phyloP scores from a whole-genome alignment of 2,329 filamentous ascomycete species.

The Sclerotinia borealis region DNA sequence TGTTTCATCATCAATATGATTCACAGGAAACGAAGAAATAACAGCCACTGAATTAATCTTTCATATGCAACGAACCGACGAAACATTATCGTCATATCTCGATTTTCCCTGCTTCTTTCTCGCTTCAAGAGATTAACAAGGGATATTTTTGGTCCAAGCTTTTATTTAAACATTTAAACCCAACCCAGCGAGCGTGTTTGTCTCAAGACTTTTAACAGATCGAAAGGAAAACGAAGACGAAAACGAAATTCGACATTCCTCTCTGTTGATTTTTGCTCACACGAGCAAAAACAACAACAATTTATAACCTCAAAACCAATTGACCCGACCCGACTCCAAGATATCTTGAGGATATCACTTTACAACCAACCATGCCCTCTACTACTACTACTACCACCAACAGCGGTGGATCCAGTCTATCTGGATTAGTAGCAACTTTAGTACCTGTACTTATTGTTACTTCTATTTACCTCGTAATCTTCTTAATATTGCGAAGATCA shows the following conservation, averaged over 20 bases:
- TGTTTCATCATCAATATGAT: not conserved
- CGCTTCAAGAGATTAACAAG: not conserved
- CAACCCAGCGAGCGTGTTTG: not conserved
- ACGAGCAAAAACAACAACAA: not conserved
- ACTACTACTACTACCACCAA: constrained; percentile 3
- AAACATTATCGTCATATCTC: constrained; percentile 6
- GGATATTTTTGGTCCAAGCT: not conserved
- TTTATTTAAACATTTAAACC: not conserved
- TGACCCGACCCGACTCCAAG: not conserved
- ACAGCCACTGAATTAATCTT: not conserved
- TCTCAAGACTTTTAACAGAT: too few species aligned
- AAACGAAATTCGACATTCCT: not conserved
- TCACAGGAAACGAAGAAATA: too few species aligned
- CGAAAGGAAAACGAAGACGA: too few species aligned
- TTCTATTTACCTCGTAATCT: constrained; percentile 41
- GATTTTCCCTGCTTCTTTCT: not conserved
- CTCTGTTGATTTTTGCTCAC: not conserved
- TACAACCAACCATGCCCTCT: not conserved
- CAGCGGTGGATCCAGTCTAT: constrained; percentile 23
- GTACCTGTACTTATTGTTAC: constrained; percentile 39
- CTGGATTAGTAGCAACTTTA: constrained; percentile 43
- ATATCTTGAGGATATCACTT: not conserved
- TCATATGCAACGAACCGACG: not conserved
- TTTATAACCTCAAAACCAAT: not conserved
- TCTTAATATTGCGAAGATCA: constrained; percentile 44